These are phyloP conservation scores for Saccharomycopsis olivae DNA, from an alignment of 805 yeast species.

Conservation along the genomic window DNA sequence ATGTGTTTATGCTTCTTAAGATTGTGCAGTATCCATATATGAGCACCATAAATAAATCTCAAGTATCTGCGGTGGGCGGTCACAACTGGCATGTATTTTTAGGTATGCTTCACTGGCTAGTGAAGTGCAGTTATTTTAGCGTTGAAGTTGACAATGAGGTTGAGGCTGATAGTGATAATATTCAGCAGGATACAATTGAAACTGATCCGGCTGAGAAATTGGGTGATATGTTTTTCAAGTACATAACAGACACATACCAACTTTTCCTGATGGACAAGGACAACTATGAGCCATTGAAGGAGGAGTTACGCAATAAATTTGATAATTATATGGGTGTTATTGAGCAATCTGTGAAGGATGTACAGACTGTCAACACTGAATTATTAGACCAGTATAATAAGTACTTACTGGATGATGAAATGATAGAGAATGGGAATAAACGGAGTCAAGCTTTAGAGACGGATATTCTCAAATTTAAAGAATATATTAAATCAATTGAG, in stretches of 20 bases:
- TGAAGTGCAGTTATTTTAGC: slow-evolving; percentile 32
- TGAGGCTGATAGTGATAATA: slow-evolving; percentile 21
- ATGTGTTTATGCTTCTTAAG: slow-evolving; percentile 58
- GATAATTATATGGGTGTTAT: slow-evolving; percentile 40
- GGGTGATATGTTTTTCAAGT: slow-evolving; percentile 41
- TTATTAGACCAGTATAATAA: slow-evolving; percentile 32
- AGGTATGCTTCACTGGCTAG: slow-evolving; percentile 78
- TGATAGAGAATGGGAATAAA: slow-evolving; percentile 41
- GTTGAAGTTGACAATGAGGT: slow-evolving; percentile 4
- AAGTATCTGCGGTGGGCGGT: slow-evolving; percentile 86
- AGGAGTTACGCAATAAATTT: slow-evolving; percentile 48
- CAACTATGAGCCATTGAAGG: slow-evolving; percentile 43
- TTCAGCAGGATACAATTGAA: slow-evolving; percentile 1
- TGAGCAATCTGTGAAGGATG: slow-evolving; percentile 32
- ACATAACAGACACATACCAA: slow-evolving; percentile 56
- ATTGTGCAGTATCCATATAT: slow-evolving; percentile 68
- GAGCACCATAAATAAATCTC: slow-evolving; percentile 72
- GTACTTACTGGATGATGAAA: slow-evolving; percentile 34
- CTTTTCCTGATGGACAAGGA: slow-evolving; percentile 56
- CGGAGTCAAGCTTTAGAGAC: slow-evolving; percentile 55
- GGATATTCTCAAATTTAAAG: slow-evolving; percentile 60
- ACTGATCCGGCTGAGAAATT: slow-evolving; percentile 18
- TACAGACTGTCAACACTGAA: slow-evolving; percentile 31
- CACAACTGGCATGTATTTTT: slow-evolving; percentile 76
- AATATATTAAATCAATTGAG: slow-evolving; percentile 60